These are phyloP conservation scores for Suaeda aralocaspica DNA, from an alignment of 148 eudicot species.

Conservation along the genomic window DNA sequence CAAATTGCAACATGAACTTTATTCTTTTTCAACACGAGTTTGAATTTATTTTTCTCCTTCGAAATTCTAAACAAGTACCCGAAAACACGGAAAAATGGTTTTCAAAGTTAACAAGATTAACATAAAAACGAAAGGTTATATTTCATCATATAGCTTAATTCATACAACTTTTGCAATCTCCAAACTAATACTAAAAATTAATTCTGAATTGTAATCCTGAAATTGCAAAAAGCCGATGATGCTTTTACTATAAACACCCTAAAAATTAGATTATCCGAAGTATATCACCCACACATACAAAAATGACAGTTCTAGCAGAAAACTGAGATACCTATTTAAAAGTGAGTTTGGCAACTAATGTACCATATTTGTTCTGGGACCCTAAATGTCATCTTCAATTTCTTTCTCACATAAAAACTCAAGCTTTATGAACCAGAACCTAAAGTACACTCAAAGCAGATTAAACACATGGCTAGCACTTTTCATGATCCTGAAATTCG, in stretches of 20 bases:
- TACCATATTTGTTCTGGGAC: conserved; percentile 9
- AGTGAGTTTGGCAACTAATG: background rate
- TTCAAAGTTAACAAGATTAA: too few relatives aligned
- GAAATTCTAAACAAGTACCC: too few relatives aligned
- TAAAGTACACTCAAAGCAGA: background rate
- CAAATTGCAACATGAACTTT: too few relatives aligned
- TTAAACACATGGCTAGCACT: conserved; percentile 1
- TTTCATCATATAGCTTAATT: too few relatives aligned
- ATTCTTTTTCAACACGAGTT: too few relatives aligned
- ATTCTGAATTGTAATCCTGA: too few relatives aligned
- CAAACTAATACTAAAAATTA: background rate
- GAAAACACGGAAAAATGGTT: too few relatives aligned
- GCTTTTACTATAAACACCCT: too few relatives aligned
- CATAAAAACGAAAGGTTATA: too few relatives aligned
- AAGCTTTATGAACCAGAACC: conserved; percentile 1
- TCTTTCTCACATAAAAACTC: background rate
- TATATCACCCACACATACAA: background rate
- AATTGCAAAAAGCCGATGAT: too few relatives aligned
- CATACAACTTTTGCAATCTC: background rate
- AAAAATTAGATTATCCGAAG: background rate
- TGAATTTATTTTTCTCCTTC: too few relatives aligned
- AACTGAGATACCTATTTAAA: conserved; percentile 3
- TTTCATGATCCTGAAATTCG: background rate
- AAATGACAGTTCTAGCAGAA: background rate
- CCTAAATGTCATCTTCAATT: conserved; percentile 16